These are phyloP conservation scores for Falciphora oryzae DNA, from an alignment of 2,329 filamentous ascomycete genomes.

Conservation along the genomic window DNA sequence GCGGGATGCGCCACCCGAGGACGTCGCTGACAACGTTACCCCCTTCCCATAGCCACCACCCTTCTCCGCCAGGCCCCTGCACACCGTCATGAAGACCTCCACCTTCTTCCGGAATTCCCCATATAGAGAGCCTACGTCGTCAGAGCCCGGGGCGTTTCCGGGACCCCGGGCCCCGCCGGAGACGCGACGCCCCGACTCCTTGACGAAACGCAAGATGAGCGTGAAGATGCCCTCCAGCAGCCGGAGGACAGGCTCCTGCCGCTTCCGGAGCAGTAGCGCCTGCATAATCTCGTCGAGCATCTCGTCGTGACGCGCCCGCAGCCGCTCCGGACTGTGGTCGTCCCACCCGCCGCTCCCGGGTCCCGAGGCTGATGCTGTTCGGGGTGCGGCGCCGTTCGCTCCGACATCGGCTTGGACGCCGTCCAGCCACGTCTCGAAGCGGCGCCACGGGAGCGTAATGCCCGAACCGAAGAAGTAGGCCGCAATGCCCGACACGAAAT, in stretches of 20 bases:
- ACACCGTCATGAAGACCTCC: slow-evolving; percentile 68
- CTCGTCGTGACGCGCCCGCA: slow-evolving; percentile 65
- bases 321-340: slow-evolving; percentile 54
- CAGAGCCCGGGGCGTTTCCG: slow-evolving; percentile 16
- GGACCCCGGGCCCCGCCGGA: slow-evolving; percentile 29
- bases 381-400: slow-evolving; percentile 29
- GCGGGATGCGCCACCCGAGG: not conserved
- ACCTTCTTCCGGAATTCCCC: slow-evolving; percentile 64
- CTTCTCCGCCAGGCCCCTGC: slow-evolving; percentile 61
- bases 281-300: slow-evolving; percentile 71
- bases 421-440: slow-evolving; percentile 61
- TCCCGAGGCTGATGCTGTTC: slow-evolving; percentile 1
- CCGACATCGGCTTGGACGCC: slow-evolving; percentile 52
- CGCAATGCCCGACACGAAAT: slow-evolving; percentile 68
- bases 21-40: not conserved
- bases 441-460: slow-evolving; percentile 65
- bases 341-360: slow-evolving; percentile 20
- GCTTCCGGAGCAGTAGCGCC: slow-evolving; percentile 65
- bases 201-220: slow-evolving; percentile 66
- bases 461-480: slow-evolving; percentile 78
- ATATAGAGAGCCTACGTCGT: slow-evolving; percentile 45
- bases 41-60: slow-evolving; percentile 35
- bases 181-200: slow-evolving; percentile 19
- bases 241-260: slow-evolving; percentile 66
- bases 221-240: slow-evolving; percentile 73